Base-by-base conservation (phyloP, 257 asterid genomes). In the Scutellaria galericulata region DNA sequence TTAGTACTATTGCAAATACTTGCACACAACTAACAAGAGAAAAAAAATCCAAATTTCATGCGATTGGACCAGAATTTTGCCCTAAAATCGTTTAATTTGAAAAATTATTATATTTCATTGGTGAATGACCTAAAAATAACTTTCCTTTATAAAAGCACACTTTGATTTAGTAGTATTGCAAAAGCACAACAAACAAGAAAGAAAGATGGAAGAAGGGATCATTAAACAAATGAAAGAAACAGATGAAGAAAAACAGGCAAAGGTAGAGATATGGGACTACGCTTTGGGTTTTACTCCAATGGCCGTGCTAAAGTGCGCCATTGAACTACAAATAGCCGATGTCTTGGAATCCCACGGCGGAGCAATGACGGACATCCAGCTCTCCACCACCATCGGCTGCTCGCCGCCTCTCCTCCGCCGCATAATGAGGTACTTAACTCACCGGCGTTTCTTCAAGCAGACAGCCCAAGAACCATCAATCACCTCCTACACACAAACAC, bases 251-350 rank as follows among this genome's bases (percentile, higher is more conserved):
- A n/a, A n/a, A n/a, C 60, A 65, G n/a, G 94, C 89, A 9, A 75
- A 77, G 59, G 67, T 77, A 3, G 85, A 82, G 13, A 79, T 85
- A 37, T 88, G 92, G 95, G 73, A 75, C 31, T 86, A 83, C 10
- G 78, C 60, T 6, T 73, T 90, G 13, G 93, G 86, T 0, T 88
- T 86, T 72, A 66, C 87, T n/a, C 91, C 89, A 61, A 66, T 79
- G 87, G 95, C 93, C 4, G 86, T 75, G 0, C 78, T 90, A 3
- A 88, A 83, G 48, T 90, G 93, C 53, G 93, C 88, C 65, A 80
- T 86, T 55, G 86, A 90, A 40, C 86, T 90, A 13, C 79, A 84
- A 4, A 88, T 90, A 7, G 64, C 96, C 14, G 96, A 90, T 7
- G 52, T 79, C 7, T 12, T 90, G 20, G 90, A 83, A 71, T 58